Base-by-base conservation (phyloP, 371 early-diverging fungal genomes). In the Saksenaea oblongispora region DNA sequence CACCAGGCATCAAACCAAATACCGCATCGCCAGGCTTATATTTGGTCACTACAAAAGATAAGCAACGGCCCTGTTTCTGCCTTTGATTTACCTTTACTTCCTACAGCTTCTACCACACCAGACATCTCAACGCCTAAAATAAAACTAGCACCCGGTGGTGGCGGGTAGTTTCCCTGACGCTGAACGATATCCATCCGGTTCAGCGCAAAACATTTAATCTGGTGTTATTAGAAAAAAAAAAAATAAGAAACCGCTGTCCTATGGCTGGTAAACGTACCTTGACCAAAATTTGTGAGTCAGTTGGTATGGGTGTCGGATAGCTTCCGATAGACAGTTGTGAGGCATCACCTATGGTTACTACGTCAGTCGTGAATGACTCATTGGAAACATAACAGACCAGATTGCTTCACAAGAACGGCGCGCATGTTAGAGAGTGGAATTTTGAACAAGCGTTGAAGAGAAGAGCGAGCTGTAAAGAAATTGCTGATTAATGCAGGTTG, bases 141-240 rank as follows among this genome's bases (percentile, higher is more conserved):
- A 7, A 74, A 67, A 31, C 89, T 85, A 3, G 82, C 89, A 24
- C 81, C 85, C 0, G 80, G 67, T 4, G 92, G 91, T 13, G 84
- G 75, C 11, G 91, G 92, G 59, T 93, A 92, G 18, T 60, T 62
- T 1, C 92, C 92, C 56, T 87, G 73, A 56, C 94, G 85, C 73
- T 92, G 92, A 4, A 84, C 18, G 53, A 90, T 83, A 69, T 93
- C 94, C 89, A 91, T 89, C 13, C 94, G 83, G 64, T 92, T 93
- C 57, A 92, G 73, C 17, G 82, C 89, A 70, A 88, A 88, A 57
- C 69, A 73, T 65, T 84, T 77, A 31, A 85, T 73, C 81, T 83
- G 54, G 8, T 54, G 14, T 13, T 11, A 58, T 28, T 27, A 42
- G 18, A 18, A 70, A 14, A 15, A 64, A 34, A 37, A 41, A n/a